Evolutionary conservation across 1,139 yeast species (phyloP).

Genomic region (Pichia sp.): DNA sequence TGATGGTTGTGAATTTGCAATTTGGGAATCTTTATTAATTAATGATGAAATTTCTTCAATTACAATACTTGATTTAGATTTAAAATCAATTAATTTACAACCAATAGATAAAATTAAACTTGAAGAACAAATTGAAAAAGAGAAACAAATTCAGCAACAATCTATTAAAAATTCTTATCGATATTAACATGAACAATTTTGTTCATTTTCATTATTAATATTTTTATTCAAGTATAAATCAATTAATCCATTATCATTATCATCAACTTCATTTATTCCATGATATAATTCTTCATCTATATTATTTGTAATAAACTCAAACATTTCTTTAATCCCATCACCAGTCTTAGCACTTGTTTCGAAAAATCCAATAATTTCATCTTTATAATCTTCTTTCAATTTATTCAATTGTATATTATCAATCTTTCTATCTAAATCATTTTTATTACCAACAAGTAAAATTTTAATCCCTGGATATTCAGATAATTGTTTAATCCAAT

Average conservation of each 20-base stretch:
- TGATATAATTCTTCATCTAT: slow-evolving; percentile 32
- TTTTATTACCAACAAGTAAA: slow-evolving; percentile 36
- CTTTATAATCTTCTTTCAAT: slow-evolving; percentile 15
- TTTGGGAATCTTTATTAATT: slow-evolving; percentile 48
- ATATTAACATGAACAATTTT: neutral
- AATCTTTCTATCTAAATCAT: slow-evolving; percentile 31
- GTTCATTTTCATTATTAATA: slow-evolving; percentile 4
- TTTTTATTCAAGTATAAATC: too few species aligned
- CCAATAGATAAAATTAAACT: too few species aligned
- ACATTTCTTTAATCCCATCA: slow-evolving; percentile 36
- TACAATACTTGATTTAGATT: slow-evolving; percentile 2
- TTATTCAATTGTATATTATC: slow-evolving; percentile 14
- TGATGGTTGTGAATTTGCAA: slow-evolving; percentile 38
- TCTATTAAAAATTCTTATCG: too few species aligned
- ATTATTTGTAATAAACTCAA: slow-evolving; percentile 35
- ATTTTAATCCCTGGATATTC: slow-evolving; percentile 32
- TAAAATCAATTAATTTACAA: too few species aligned
- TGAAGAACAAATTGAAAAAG: neutral
- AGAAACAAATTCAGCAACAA: neutral
- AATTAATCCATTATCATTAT: slow-evolving; percentile 18
- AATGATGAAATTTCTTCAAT: slow-evolving; percentile 23
- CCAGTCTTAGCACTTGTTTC: slow-evolving; percentile 45
- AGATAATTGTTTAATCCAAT: slow-evolving; percentile 47
- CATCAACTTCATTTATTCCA: slow-evolving; percentile 16
- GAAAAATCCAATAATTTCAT: slow-evolving; percentile 23